Evolutionary conservation across 129 eudicot genomes (phyloP).

Genomic region (Centaurea solstitialis): DNA sequence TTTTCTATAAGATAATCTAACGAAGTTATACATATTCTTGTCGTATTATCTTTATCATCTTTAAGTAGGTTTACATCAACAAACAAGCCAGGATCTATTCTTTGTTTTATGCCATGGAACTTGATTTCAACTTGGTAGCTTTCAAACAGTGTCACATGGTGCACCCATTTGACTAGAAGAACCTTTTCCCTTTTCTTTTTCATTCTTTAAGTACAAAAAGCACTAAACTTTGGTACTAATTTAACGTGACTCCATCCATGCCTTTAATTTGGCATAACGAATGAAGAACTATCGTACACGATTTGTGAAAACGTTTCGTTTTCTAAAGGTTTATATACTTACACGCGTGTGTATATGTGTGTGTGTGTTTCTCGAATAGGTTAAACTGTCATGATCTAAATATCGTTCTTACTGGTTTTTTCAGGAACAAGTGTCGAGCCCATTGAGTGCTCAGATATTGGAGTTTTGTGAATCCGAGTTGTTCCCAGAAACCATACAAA

Average conservation of each 20-base stretch:
- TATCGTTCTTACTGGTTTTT: not conserved
- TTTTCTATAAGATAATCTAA: not conserved
- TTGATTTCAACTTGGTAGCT: slow-evolving; percentile 27
- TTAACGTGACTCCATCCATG: slow-evolving; percentile 1
- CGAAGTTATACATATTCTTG: not conserved
- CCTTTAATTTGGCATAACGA: slow-evolving; percentile 1
- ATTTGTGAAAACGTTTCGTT: slow-evolving; percentile 19
- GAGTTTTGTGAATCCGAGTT: slow-evolving; percentile 66
- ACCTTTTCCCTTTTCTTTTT: not conserved
- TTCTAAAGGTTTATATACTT: slow-evolving; percentile 17
- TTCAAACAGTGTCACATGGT: slow-evolving; percentile 26
- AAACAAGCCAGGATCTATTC: not conserved
- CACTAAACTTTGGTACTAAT: slow-evolving; percentile 17
- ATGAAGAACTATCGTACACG: slow-evolving; percentile 28
- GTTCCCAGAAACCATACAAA: slow-evolving; percentile 59
- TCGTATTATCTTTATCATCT: slow-evolving; percentile 16
- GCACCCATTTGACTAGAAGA: slow-evolving; percentile 25
- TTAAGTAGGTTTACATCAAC: slow-evolving; percentile 15
- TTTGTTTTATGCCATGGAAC: slow-evolving; percentile 18
- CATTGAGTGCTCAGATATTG: slow-evolving; percentile 52
- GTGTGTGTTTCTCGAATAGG: not conserved
- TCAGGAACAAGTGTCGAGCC: slow-evolving; percentile 74
- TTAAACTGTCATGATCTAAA: not conserved
- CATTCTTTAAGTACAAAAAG: slow-evolving; percentile 24
- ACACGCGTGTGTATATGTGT: not conserved